These are phyloP conservation scores for Coriolopsis trogii DNA, from an alignment of 1,284 basidiomycete species.

Conservation along the genomic window DNA sequence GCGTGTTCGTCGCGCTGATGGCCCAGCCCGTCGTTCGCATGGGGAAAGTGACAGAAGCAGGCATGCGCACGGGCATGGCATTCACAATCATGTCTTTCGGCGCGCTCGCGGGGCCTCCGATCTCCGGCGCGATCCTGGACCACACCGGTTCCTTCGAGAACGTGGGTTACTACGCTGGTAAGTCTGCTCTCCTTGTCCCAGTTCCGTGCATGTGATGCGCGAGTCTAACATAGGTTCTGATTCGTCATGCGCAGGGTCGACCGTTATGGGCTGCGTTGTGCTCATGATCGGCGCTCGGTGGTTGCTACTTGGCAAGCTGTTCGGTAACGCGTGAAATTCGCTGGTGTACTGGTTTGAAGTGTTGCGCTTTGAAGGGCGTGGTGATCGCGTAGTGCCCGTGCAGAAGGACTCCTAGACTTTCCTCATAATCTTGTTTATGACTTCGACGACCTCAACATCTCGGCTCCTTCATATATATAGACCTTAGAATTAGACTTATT, in stretches of 20 bases:
- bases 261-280: constrained; percentile 9
- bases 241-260: constrained; percentile 12
- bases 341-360: no score
- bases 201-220: neutral
- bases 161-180: constrained; percentile 63
- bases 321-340: constrained; percentile 4
- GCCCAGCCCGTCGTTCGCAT: constrained; percentile 57
- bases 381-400: no score
- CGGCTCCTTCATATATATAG: no score
- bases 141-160: constrained; percentile 44
- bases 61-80: constrained; percentile 57
- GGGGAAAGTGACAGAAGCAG: constrained; percentile 57
- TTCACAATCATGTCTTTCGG: constrained; percentile 49
- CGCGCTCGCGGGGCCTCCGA: constrained; percentile 53
- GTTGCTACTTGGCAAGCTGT: constrained; percentile 6
- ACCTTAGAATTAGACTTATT: no score
- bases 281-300: constrained; percentile 12
- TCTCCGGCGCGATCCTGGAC: constrained; percentile 53
- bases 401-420: no score
- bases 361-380: no score
- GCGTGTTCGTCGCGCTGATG: constrained; percentile 59
- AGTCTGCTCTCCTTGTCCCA: neutral
- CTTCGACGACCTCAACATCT: no score
- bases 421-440: no score
- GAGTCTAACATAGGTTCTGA: no score